A percentile compares a stretch with the other conserved stretches of the same genome.
These are phyloP conservation scores for Asclepias syriaca DNA, from an alignment of 257 asterid species.

Conservation along the genomic window DNA sequence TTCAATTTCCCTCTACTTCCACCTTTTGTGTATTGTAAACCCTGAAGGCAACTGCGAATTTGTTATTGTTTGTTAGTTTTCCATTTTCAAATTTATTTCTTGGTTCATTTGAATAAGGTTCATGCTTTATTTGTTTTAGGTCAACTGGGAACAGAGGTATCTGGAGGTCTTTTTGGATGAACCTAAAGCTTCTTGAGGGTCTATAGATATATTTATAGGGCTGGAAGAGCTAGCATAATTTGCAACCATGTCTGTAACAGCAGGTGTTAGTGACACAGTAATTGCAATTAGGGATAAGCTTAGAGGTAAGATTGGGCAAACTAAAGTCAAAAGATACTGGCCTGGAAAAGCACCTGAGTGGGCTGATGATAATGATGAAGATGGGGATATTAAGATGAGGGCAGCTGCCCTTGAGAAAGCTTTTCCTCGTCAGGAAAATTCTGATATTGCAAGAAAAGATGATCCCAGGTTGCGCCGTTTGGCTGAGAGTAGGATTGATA, in stretches of 20 bases:
- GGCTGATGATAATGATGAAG: constrained; percentile 84
- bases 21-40: too few relatives aligned
- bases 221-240: background rate
- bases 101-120: background rate
- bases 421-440: constrained; percentile 47
- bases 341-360: constrained; percentile 98
- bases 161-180: background rate
- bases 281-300: constrained; percentile 90
- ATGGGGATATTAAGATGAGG: constrained; percentile 59
- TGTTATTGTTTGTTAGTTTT: background rate
- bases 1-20: too few relatives aligned
- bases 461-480: constrained; percentile 83
- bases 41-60: too few relatives aligned
- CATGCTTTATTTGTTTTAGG: background rate
- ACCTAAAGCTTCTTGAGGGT: background rate
- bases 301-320: constrained; percentile 87
- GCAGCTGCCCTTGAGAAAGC: constrained; percentile 56
- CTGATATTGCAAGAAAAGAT: constrained; percentile 43
- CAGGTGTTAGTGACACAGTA: constrained; percentile 82
- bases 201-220: background rate
- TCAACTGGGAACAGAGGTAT: background rate
- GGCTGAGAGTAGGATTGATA: constrained; percentile 76
- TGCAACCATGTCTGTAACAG: constrained; percentile 84
- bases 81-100: background rate
- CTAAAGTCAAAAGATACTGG: constrained; percentile 94